Evolutionary conservation across 345 rosid genomes (phyloP).

Genomic region (Salix brachista): DNA sequence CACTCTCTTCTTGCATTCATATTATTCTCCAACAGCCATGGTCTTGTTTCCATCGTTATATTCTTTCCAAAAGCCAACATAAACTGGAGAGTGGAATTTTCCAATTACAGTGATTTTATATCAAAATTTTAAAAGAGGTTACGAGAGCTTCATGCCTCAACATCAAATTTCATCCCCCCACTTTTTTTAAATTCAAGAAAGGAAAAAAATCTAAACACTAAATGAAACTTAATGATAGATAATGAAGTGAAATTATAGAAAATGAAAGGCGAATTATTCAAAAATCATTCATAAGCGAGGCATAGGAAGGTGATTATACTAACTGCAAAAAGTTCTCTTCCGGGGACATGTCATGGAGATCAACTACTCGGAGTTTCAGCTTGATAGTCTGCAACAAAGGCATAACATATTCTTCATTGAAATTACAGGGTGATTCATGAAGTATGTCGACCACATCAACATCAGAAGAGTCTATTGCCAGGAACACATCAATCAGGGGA

Average conservation of each 20-base stretch:
- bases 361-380: constrained; percentile 59
- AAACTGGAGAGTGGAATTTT: not conserved
- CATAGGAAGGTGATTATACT: not conserved
- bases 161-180: too few species aligned
- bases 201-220: too few species aligned
- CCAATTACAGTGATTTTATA: not conserved
- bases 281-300: not conserved
- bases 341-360: constrained; percentile 49
- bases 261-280: not conserved
- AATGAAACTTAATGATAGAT: not conserved
- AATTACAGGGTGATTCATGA: constrained; percentile 45
- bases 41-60: too few species aligned
- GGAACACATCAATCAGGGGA: constrained; percentile 62
- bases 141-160: not conserved
- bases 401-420: constrained; percentile 56
- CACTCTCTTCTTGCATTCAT: too few species aligned
- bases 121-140: not conserved
- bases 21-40: too few species aligned
- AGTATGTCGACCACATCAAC: constrained; percentile 66
- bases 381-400: constrained; percentile 49
- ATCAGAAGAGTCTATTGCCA: constrained; percentile 54
- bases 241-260: not conserved
- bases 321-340: constrained; percentile 70
- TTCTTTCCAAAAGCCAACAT: not conserved
- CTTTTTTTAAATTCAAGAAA: not conserved